Percentiles rank a stretch among this genome's conserved stretches.
Conservation (phyloP, 768 basidiomycete species). For the Suillus americanus region DNA sequence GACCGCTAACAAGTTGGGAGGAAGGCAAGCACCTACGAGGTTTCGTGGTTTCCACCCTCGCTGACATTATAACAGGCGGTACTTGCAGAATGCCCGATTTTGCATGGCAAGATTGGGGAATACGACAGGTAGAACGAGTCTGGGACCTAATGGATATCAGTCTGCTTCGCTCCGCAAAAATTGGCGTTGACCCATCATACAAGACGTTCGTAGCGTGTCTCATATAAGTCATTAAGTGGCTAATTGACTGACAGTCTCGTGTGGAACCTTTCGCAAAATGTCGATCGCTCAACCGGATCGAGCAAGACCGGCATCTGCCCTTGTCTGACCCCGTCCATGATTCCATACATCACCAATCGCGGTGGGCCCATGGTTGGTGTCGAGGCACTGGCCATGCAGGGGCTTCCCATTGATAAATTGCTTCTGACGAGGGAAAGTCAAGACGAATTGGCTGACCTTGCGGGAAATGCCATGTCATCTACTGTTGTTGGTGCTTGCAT, state of each 20-base stretch:
- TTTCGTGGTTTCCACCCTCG: background rate
- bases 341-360: slow-evolving; percentile 92
- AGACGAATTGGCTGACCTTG: slow-evolving; percentile 91
- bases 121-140: slow-evolving; percentile 91
- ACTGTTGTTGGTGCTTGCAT: slow-evolving; percentile 94
- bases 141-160: slow-evolving; percentile 96
- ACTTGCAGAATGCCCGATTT: slow-evolving; percentile 85
- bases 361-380: slow-evolving; percentile 95
- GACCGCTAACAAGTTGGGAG: slow-evolving; percentile 91
- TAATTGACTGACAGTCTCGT: slow-evolving; percentile 55
- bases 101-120: slow-evolving; percentile 92
- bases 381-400: slow-evolving; percentile 92
- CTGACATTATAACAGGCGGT: slow-evolving; percentile 49
- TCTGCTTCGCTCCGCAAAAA: slow-evolving; percentile 74
- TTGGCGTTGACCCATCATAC: slow-evolving; percentile 82
- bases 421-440: slow-evolving; percentile 90
- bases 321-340: slow-evolving; percentile 95
- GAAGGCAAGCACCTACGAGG: slow-evolving; percentile 56
- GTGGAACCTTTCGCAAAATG: slow-evolving; percentile 97
- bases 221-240: background rate
- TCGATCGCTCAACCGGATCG: slow-evolving; percentile 86
- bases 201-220: slow-evolving; percentile 65
- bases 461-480: slow-evolving; percentile 97
- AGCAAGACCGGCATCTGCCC: slow-evolving; percentile 83
- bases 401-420: slow-evolving; percentile 89